A percentile compares a stretch with the other conserved stretches of the same genome.
These are phyloP conservation scores for Gaertneriomyces semiglobifer DNA, from an alignment of 192 early-diverging fungal genomes.

Conservation along the genomic window DNA sequence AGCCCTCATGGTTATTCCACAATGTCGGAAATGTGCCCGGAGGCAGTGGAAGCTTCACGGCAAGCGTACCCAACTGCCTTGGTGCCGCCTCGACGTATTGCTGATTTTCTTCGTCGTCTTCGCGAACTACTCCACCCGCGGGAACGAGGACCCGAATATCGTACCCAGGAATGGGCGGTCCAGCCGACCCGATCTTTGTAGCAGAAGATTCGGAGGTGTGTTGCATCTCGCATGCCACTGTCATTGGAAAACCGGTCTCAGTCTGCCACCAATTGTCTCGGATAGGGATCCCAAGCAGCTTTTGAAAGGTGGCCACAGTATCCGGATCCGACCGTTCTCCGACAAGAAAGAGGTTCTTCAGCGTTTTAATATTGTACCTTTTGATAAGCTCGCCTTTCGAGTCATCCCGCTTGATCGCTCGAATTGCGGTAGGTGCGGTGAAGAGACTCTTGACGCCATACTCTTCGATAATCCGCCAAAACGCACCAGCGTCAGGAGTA, in stretches of 20 bases:
- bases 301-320: constrained; percentile 56
- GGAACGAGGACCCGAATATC: constrained; percentile 59
- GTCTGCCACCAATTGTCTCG: constrained; percentile 89
- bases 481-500: constrained; percentile 73
- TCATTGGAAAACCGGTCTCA: constrained; percentile 81
- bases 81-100: constrained; percentile 43
- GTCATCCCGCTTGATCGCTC: constrained; percentile 69
- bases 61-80: constrained; percentile 71
- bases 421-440: constrained; percentile 81
- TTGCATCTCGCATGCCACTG: constrained; percentile 58
- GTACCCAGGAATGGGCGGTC: constrained; percentile 73
- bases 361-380: constrained; percentile 60
- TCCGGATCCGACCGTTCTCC: constrained; percentile 83
- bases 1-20: constrained; percentile 75
- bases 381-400: constrained; percentile 56
- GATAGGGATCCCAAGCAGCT: constrained; percentile 52
- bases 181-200: constrained; percentile 66
- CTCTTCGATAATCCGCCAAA: constrained; percentile 75
- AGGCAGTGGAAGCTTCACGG: constrained; percentile 73
- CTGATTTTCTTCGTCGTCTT: constrained; percentile 22
- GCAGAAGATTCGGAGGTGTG: constrained; percentile 3
- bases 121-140: background rate
- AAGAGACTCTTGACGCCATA: constrained; percentile 73
- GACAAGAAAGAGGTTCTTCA: constrained; percentile 69
- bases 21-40: constrained; percentile 74